Conservation (phyloP, 495 filamentous ascomycete genomes). For the Penicillium paxilli region DNA sequence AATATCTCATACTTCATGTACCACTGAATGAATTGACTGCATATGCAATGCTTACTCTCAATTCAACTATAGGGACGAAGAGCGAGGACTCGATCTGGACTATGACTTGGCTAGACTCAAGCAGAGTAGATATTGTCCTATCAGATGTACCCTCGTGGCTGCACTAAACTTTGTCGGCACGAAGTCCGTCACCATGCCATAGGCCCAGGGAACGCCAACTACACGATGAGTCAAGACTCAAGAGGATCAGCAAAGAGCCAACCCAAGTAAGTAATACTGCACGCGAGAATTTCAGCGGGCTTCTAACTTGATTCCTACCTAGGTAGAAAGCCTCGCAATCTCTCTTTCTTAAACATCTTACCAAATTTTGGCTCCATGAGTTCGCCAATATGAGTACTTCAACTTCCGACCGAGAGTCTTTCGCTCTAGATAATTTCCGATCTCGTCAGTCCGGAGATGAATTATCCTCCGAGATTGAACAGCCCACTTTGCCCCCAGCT, state of each 20-base stretch:
- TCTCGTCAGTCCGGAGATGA: constrained; percentile 4
- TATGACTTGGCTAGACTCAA: neutral
- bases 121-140: neutral
- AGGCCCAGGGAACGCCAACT: constrained; percentile 1
- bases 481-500: constrained; percentile 47
- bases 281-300: neutral
- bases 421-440: constrained; percentile 3
- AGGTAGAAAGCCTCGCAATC: neutral
- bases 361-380: neutral
- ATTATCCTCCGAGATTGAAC: constrained; percentile 30
- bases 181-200: constrained; percentile 3
- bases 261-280: constrained; percentile 1
- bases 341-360: neutral
- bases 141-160: neutral
- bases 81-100: neutral
- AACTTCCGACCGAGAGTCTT: constrained; percentile 1
- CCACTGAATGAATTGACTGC: neutral
- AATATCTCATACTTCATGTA: neutral
- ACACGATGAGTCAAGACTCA: constrained; percentile 8
- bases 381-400: constrained; percentile 8
- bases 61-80: neutral
- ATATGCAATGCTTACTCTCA: neutral
- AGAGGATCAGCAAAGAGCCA: neutral
- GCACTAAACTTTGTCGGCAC: constrained; percentile 1
- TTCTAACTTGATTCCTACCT: neutral